Conservation (phyloP, 805 yeast genomes). For the Yueomyces sinensis region DNA sequence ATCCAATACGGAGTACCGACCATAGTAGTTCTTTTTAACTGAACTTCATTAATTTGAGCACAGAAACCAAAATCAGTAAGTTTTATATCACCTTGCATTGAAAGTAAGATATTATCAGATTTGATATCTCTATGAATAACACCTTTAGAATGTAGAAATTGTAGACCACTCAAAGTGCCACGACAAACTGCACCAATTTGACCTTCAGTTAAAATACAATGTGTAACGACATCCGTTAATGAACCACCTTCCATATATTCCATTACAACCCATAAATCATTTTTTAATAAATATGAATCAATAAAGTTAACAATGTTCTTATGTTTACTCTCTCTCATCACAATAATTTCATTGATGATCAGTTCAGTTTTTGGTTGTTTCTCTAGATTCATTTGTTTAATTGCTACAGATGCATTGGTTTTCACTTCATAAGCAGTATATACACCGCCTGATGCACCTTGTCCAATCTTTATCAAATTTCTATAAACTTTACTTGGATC, state of each 20-base stretch:
- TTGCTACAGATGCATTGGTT: constrained; percentile 60
- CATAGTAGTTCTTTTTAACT: constrained; percentile 89
- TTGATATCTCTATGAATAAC: constrained; percentile 93
- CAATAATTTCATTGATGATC: constrained; percentile 87
- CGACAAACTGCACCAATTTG: constrained; percentile 93
- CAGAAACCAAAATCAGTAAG: constrained; percentile 95
- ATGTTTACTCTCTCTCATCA: constrained; percentile 87
- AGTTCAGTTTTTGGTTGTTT: constrained; percentile 93
- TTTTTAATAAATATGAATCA: constrained; percentile 65
- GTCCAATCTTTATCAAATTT: constrained; percentile 77
- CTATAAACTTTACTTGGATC: constrained; percentile 66
- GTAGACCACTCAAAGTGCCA: constrained; percentile 77
- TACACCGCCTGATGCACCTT: constrained; percentile 97
- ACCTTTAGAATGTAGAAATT: constrained; percentile 80
- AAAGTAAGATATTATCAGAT: constrained; percentile 79
- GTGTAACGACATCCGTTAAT: constrained; percentile 87
- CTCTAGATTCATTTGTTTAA: constrained; percentile 90
- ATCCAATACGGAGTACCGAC: constrained; percentile 99
- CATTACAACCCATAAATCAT: constrained; percentile 94
- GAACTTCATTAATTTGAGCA: constrained; percentile 76
- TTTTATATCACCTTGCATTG: constrained; percentile 79
- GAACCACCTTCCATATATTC: constrained; percentile 99
- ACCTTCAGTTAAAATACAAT: constrained; percentile 76
- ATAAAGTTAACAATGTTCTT: constrained; percentile 88
- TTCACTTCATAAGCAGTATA: constrained; percentile 67